These are phyloP conservation scores for Helminthosporium solani DNA, from an alignment of 2,329 filamentous ascomycete genomes.

Conservation along the genomic window DNA sequence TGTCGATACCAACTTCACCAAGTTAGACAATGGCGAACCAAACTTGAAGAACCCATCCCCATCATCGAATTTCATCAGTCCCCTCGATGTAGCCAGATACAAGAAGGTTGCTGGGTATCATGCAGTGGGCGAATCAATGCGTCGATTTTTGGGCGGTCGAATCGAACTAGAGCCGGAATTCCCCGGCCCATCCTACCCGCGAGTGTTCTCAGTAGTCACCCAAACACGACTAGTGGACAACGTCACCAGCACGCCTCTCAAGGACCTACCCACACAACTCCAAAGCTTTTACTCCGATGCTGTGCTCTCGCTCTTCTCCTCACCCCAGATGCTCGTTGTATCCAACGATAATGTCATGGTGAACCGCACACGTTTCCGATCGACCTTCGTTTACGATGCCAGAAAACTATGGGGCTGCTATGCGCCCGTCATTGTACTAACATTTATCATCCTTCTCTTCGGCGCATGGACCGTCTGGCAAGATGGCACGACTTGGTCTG, in stretches of 20 bases:
- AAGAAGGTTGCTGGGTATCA: slow-evolving; percentile 40
- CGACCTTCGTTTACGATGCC: slow-evolving; percentile 35
- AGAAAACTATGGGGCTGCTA: slow-evolving; percentile 38
- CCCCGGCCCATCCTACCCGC: slow-evolving; percentile 30
- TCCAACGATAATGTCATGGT: slow-evolving; percentile 15
- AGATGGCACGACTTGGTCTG: slow-evolving; percentile 39
- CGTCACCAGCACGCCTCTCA: slow-evolving; percentile 26
- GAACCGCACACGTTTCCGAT: slow-evolving; percentile 24
- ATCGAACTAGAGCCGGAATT: slow-evolving; percentile 31
- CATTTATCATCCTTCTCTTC: slow-evolving; percentile 28
- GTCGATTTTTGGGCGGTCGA: slow-evolving; percentile 32
- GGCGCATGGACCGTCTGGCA: slow-evolving; percentile 32
- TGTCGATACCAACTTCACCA: slow-evolving; percentile 32
- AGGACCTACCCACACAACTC: slow-evolving; percentile 23
- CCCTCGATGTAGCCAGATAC: slow-evolving; percentile 26
- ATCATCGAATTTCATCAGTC: slow-evolving; percentile 25
- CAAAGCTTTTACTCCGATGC: slow-evolving; percentile 37
- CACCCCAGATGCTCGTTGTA: slow-evolving; percentile 35
- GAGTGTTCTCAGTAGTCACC: slow-evolving; percentile 37
- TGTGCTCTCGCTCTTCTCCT: slow-evolving; percentile 37
- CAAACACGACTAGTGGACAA: slow-evolving; percentile 48
- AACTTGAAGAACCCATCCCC: slow-evolving; percentile 37
- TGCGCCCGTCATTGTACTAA: slow-evolving; percentile 32
- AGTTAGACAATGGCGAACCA: slow-evolving; percentile 38
- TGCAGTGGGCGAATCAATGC: slow-evolving; percentile 33